Evolutionary conservation across 23 red algal genomes (phyloP), one percentile per base, ranked within the genome.

Genomic region (Gracilaria gracilis): DNA sequence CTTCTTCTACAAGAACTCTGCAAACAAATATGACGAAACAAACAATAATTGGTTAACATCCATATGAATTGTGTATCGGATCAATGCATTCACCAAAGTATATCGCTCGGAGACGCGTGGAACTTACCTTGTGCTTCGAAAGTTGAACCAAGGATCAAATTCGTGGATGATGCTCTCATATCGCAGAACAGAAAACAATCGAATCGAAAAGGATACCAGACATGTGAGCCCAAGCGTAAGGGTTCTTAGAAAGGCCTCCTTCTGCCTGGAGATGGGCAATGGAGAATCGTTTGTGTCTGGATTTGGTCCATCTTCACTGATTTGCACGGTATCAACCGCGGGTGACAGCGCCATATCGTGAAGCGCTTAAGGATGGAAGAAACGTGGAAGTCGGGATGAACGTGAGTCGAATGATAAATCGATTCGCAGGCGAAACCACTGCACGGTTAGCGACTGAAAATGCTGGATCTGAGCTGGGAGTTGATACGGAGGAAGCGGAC

Each of bases 91-190:
- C 32, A 57, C 50, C 15, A 27, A 37, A 13, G 29, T 34, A 27
- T 21, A 40, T 57, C 54, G 51, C 27, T 39, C 46, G 34, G 13
- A 77, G 9, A 12, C 11, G 9, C 21, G 59, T 21, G 38, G 24
- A 33, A 67, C 90, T 46, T 85, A 93, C 90, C 88, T 47, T 23
- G 97, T 99, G 40, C 94, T 91, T 32, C 97, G 82, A 67, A 91
- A 99, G 72, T 99, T 99, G 92, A 99, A 99, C 93, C 94, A 99
- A 37, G 97, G 97, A 86, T 99, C 97, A 72, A 99, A 99, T 86
- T 99, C 97, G 82, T 99, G 97, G 39, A 99, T 99, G 57, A 99
- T 95, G 29, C 88, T 90, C 66, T 99, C 97, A 83, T 96, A 99
- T 51, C 97, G 94, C 71, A 99, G 55, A 13, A 99, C 91, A 14